phyloP scores from a whole-genome alignment of 2,329 filamentous ascomycete species.

The Pleoardoris graminearum region DNA sequence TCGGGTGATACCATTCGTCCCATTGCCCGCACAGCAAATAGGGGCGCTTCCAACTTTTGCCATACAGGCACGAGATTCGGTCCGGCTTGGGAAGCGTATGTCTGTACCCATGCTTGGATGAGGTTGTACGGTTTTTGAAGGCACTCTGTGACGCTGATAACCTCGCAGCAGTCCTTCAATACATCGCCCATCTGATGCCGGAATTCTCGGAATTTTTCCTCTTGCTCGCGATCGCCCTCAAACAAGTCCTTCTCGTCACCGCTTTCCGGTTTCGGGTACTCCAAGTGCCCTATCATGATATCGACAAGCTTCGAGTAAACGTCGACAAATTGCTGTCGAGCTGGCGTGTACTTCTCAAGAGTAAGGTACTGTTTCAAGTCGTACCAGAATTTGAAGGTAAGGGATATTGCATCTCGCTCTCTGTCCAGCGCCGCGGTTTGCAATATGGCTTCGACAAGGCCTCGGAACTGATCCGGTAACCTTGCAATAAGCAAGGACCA shows the following conservation, averaged over 20 bases:
- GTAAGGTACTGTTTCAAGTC: slow-evolving; percentile 96
- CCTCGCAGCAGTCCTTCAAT: slow-evolving; percentile 93
- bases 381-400: slow-evolving; percentile 98
- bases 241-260: slow-evolving; percentile 82
- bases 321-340: slow-evolving; percentile 74
- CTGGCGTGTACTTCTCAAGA: slow-evolving; percentile 83
- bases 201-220: slow-evolving; percentile 97
- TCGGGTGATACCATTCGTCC: slow-evolving; percentile 93
- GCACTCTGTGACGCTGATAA: slow-evolving; percentile 91
- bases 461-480: slow-evolving; percentile 77
- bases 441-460: slow-evolving; percentile 85
- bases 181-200: slow-evolving; percentile 97
- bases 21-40: slow-evolving; percentile 95
- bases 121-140: slow-evolving; percentile 83
- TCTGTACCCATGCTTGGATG: slow-evolving; percentile 86
- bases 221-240: slow-evolving; percentile 90
- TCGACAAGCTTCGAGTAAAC: slow-evolving; percentile 90
- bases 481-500: slow-evolving; percentile 93
- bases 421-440: slow-evolving; percentile 87
- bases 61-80: slow-evolving; percentile 82
- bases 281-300: slow-evolving; percentile 85
- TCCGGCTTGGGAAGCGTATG: slow-evolving; percentile 75
- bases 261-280: slow-evolving; percentile 78
- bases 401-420: slow-evolving; percentile 86
- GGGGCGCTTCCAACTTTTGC: slow-evolving; percentile 92